Evolutionary conservation across 768 basidiomycete species (phyloP), one percentile per base, ranked within the genome.

Genomic region (Xerocomus brunneocitrinus): DNA sequence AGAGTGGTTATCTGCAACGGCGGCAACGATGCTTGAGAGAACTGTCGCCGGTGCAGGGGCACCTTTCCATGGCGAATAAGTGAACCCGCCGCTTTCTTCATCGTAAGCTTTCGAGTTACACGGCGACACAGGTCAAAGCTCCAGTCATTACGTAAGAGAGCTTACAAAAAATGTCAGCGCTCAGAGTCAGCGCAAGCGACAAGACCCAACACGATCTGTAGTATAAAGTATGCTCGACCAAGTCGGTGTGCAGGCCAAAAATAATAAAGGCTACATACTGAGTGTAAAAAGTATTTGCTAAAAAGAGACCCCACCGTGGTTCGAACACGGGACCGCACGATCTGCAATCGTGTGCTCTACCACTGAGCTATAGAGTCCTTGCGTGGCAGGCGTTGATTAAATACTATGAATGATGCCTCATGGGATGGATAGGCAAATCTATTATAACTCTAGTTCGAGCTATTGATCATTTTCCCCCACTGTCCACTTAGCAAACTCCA

Each of bases 1-100:
- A 98, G 77, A 1, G 91, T 93, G 0, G 95, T 95, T 31, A 95
- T 77, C 58, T 80, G 78, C 25, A 80, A 75, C 4, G 75, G 74
- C 53, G 65, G 70, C 54, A 53, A 58, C 30, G 67, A 57, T 25
- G 64, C 56, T 27, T 66, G 68, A 4, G 67, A 67, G 8, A 67
- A 46, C 30, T 59, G 63, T 49, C 58, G 60, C 46, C n/a, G 62
- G 51, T 61, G 66, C 57, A 59, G 35, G 30, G 57, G 54, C 47
- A 45, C 62, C 38, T 60, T 65, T 60, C 67, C 65, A 56, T 70
- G 70, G 61, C 74, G 76, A 47, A 74, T 59, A 53, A 78, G 66
- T 34, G 75, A 67, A 24, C 62, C 49, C 39, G 69, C 65, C 52
- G 67, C 69, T 64, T 65, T 73, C 64, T 70, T 75, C 79, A 79